Percentiles rank a stretch among this genome's conserved stretches.
These are phyloP conservation scores for Coprinopsis sp. DNA, from an alignment of 768 basidiomycete genomes.

Conservation along the genomic window DNA sequence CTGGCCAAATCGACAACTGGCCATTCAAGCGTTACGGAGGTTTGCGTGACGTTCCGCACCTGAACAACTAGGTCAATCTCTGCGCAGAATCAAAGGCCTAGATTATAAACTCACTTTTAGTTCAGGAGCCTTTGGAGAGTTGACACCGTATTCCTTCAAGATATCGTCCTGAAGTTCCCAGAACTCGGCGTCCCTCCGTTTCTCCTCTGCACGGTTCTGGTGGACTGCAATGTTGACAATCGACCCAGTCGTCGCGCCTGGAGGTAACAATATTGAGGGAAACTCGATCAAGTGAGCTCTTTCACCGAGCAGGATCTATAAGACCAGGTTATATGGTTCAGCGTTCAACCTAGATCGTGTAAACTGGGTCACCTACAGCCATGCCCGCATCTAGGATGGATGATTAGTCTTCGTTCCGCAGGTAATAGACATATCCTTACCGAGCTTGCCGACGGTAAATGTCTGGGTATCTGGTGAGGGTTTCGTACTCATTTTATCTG, in stretches of 20 bases:
- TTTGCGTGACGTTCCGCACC: constrained; percentile 94
- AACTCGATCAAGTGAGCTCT: constrained; percentile 97
- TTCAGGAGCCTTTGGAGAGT: constrained; percentile 65
- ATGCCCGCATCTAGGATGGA: constrained; percentile 74
- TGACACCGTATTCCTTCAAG: constrained; percentile 63
- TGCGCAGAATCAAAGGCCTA: neutral
- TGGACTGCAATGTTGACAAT: constrained; percentile 97
- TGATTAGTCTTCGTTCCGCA: constrained; percentile 4
- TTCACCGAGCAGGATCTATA: constrained; percentile 85
- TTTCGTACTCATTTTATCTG: constrained; percentile 22
- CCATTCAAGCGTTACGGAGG: constrained; percentile 96
- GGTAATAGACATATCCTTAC: constrained; percentile 39
- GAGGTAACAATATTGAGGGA: constrained; percentile 90
- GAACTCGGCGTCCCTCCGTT: constrained; percentile 76
- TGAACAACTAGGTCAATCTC: constrained; percentile 22
- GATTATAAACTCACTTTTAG: constrained; percentile 52
- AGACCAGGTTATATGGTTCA: neutral
- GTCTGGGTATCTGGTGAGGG: constrained; percentile 63
- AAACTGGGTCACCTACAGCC: constrained; percentile 55
- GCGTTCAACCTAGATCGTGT: neutral
- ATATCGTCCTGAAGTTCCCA: constrained; percentile 83
- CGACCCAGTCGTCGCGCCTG: constrained; percentile 88
- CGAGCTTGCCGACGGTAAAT: constrained; percentile 94
- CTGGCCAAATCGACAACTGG: constrained; percentile 78
- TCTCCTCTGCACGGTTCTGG: constrained; percentile 81